A percentile compares a stretch with the other conserved stretches of the same genome.
phyloP scores from a whole-genome alignment of 2,329 filamentous ascomycete species.

The Scytalidium sp. region DNA sequence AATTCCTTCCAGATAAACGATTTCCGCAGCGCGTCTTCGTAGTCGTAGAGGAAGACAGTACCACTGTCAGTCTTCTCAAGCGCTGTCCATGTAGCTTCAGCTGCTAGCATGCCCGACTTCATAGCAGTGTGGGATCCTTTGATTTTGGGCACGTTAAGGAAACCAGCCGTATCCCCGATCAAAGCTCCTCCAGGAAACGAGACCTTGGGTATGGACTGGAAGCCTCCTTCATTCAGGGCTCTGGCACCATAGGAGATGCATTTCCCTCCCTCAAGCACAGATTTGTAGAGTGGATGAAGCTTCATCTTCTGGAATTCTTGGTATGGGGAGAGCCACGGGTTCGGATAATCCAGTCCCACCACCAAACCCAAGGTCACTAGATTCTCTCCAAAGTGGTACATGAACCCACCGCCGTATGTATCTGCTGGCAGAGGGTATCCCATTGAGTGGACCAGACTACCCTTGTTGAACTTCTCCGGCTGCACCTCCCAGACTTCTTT shows the following conservation, averaged over 20 bases:
- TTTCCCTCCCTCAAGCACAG: slow-evolving; percentile 90
- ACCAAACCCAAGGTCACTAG: slow-evolving; percentile 90
- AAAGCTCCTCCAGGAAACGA: slow-evolving; percentile 94
- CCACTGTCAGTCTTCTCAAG: slow-evolving; percentile 57
- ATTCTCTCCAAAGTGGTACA: slow-evolving; percentile 99
- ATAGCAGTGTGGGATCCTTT: slow-evolving; percentile 98
- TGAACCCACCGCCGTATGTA: slow-evolving; percentile 96
- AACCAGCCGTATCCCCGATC: slow-evolving; percentile 93
- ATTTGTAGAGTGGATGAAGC: slow-evolving; percentile 86
- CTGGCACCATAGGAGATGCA: slow-evolving; percentile 96
- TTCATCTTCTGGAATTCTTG: slow-evolving; percentile 98
- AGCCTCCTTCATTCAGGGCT: slow-evolving; percentile 89
- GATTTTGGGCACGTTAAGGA: slow-evolving; percentile 97
- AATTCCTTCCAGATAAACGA: slow-evolving; percentile 93
- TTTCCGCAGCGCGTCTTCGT: slow-evolving; percentile 82
- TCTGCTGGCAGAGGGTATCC: slow-evolving; percentile 86
- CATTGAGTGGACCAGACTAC: slow-evolving; percentile 84
- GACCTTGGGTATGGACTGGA: slow-evolving; percentile 96
- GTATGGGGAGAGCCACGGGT: slow-evolving; percentile 95
- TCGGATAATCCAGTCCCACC: slow-evolving; percentile 90
- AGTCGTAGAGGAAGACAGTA: slow-evolving; percentile 89
- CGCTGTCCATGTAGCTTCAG: slow-evolving; percentile 83
- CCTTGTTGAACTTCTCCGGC: slow-evolving; percentile 87
- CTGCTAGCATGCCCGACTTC: slow-evolving; percentile 95
- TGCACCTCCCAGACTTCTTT: slow-evolving; percentile 98